phyloP scores from a whole-genome alignment of 768 basidiomycete species.

The Hypholoma sublateritium region DNA sequence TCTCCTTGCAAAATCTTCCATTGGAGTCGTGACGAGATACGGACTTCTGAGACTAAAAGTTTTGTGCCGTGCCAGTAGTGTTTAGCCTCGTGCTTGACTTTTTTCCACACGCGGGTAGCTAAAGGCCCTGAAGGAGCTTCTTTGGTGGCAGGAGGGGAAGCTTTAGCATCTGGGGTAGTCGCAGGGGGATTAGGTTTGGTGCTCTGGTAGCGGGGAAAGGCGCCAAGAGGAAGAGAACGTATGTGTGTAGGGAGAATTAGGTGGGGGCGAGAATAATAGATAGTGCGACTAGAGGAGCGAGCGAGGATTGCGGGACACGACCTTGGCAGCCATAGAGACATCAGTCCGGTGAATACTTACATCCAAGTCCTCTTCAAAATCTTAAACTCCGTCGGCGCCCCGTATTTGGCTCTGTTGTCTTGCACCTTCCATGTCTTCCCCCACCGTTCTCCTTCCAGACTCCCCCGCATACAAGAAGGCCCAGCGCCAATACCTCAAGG shows the following conservation, averaged over 20 bases:
- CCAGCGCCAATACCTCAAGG: constrained; percentile 54
- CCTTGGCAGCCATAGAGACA: constrained; percentile 81
- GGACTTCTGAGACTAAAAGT: constrained; percentile 90
- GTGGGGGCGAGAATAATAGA: constrained; percentile 25
- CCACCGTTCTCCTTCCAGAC: constrained; percentile 41
- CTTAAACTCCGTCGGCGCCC: neutral
- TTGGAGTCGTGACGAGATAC: constrained; percentile 84
- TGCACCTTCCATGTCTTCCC: constrained; percentile 25
- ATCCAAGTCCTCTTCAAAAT: neutral
- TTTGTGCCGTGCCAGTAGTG: constrained; percentile 99
- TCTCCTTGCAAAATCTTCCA: constrained; percentile 94
- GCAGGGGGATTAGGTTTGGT: constrained; percentile 28
- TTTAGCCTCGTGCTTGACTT: constrained; percentile 91
- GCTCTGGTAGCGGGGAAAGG: constrained; percentile 33
- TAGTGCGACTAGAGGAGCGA: constrained; percentile 36
- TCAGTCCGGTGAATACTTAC: constrained; percentile 25
- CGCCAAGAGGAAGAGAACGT: constrained; percentile 18
- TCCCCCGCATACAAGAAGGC: constrained; percentile 60
- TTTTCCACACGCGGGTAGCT: constrained; percentile 76
- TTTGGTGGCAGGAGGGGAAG: constrained; percentile 48
- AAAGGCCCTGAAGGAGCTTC: constrained; percentile 43
- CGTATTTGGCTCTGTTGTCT: constrained; percentile 33
- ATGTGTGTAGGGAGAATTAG: constrained; percentile 19
- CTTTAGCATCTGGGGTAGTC: constrained; percentile 40
- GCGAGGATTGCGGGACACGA: constrained; percentile 41